Evolutionary conservation across 108 stramenopile genomes (phyloP).

Genomic region (Seminavis robusta): DNA sequence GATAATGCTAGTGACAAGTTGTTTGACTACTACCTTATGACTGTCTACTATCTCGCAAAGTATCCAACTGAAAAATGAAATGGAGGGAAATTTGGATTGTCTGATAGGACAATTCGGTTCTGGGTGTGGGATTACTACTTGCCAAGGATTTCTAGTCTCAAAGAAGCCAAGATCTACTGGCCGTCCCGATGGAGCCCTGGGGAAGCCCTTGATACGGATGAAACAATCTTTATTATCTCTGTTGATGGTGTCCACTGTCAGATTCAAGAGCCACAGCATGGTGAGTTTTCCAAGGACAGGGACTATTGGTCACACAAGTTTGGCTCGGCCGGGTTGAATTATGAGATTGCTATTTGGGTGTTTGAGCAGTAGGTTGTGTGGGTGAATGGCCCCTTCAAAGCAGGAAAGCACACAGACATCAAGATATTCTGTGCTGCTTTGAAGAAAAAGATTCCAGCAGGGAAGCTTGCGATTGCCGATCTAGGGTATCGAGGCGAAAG

Average conservation of each 20-base stretch:
- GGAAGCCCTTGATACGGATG: background rate
- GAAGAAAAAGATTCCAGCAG: no score
- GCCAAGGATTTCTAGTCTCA: background rate
- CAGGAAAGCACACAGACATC: no score
- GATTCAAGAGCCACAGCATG: conserved; percentile 6
- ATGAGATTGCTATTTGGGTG: conserved; percentile 5
- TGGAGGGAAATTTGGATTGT: background rate
- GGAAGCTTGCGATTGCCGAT: no score
- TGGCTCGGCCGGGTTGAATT: background rate
- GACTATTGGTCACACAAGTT: conserved; percentile 13
- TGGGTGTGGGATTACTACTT: background rate
- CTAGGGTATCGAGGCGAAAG: no score
- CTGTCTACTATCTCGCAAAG: conserved; percentile 2
- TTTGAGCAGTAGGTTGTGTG: no score
- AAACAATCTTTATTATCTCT: conserved; percentile 1
- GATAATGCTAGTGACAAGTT: no score
- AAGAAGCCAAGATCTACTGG: background rate
- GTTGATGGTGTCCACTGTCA: conserved; percentile 14
- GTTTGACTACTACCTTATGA: no score
- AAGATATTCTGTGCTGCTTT: no score
- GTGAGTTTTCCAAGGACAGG: background rate
- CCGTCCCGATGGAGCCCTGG: no score
- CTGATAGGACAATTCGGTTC: background rate
- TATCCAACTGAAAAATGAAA: background rate
- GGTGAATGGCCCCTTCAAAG: no score